Percentiles rank a stretch among this genome's conserved stretches.
Conservation (phyloP, 805 yeast genomes). For the Metschnikowia chrysomelidarum region DNA sequence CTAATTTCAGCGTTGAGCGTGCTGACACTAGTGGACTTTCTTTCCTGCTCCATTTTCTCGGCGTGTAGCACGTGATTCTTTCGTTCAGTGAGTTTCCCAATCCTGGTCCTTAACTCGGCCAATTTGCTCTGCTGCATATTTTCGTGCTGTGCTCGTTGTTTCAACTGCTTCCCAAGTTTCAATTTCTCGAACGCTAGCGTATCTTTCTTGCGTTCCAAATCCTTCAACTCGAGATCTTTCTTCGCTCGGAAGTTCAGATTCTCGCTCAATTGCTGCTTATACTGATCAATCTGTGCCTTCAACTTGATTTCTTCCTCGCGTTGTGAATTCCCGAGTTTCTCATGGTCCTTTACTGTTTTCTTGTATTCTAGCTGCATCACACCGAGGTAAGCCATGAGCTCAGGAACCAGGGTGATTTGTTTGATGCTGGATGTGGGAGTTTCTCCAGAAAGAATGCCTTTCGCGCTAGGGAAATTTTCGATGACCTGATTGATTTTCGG, state of each 20-base stretch:
- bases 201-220: slow-evolving; percentile 31
- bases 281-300: slow-evolving; percentile 8
- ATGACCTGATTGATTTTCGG: too few species aligned
- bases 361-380: slow-evolving; percentile 12
- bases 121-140: slow-evolving; percentile 11
- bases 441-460: too few species aligned
- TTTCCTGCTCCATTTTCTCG: slow-evolving; percentile 10
- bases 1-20: slow-evolving; percentile 17
- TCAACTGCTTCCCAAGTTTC: slow-evolving; percentile 26
- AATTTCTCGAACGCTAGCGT: slow-evolving; percentile 32
- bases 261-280: slow-evolving; percentile 37
- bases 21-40: slow-evolving; percentile 6
- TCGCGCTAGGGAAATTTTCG: too few species aligned
- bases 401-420: not conserved
- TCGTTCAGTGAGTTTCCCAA: slow-evolving; percentile 14
- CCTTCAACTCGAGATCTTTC: slow-evolving; percentile 32
- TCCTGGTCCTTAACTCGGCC: slow-evolving; percentile 14
- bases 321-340: slow-evolving; percentile 4
- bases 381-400: slow-evolving; percentile 6
- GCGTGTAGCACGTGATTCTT: slow-evolving; percentile 8
- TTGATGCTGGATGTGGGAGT: too few species aligned
- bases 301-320: slow-evolving; percentile 13
- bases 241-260: slow-evolving; percentile 30
- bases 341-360: slow-evolving; percentile 7
- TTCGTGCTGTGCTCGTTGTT: slow-evolving; percentile 11